These are phyloP conservation scores for Trichosporon sp. DNA, from an alignment of 1,284 basidiomycete genomes.

Conservation along the genomic window DNA sequence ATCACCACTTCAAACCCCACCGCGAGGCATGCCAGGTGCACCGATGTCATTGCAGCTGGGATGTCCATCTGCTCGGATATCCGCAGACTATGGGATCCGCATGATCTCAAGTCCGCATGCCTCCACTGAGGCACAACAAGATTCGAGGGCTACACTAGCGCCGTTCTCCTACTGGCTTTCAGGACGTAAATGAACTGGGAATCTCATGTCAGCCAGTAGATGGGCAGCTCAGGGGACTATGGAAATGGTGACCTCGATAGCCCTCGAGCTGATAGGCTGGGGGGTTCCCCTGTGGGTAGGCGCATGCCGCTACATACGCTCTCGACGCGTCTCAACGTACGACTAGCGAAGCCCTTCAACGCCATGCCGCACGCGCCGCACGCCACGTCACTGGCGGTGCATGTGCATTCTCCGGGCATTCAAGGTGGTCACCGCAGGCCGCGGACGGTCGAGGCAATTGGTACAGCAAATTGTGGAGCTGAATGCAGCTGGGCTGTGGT, in stretches of 20 bases:
- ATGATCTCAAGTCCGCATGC: not conserved
- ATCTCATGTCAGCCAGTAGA: not conserved
- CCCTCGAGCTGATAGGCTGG: not conserved
- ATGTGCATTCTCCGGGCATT: not conserved
- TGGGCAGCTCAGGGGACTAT: not conserved
- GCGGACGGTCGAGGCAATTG: not conserved
- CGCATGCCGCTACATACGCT: not conserved
- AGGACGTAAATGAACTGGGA: not conserved
- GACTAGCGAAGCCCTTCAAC: not conserved
- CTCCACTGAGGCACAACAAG: not conserved
- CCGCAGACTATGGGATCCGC: not conserved
- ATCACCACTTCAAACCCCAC: not conserved
- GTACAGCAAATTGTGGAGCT: not conserved
- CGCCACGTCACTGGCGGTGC: not conserved
- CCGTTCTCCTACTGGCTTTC: not conserved
- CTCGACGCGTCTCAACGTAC: not conserved
- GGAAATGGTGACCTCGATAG: not conserved
- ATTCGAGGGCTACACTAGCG: not conserved
- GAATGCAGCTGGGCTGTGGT: not conserved
- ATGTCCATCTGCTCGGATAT: not conserved
- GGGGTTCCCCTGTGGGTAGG: not conserved
- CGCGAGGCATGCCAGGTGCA: not conserved
- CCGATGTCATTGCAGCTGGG: not conserved
- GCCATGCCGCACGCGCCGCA: slow-evolving; percentile 14
- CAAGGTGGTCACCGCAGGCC: not conserved